A percentile compares a stretch with the other conserved stretches of the same genome.
Conservation (phyloP, 768 basidiomycete species). For the Sporobolomyces pararoseus region DNA sequence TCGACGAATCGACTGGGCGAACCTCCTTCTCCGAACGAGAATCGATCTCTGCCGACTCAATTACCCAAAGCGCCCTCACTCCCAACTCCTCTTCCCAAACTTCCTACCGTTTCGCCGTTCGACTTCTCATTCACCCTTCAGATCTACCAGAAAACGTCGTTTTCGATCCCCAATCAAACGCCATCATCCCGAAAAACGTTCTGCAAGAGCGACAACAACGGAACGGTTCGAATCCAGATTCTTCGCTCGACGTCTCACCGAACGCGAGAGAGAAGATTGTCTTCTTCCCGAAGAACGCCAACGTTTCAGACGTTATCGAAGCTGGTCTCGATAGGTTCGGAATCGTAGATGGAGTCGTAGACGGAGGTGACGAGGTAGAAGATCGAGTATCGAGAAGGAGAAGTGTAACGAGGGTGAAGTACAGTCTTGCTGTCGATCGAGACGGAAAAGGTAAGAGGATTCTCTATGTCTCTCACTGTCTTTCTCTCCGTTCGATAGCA, state of each 20-base stretch:
- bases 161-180: conserved; percentile 88
- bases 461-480: too few species aligned
- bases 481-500: too few species aligned
- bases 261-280: conserved; percentile 74
- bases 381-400: conserved; percentile 79
- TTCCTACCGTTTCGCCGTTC: conserved; percentile 76
- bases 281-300: conserved; percentile 87
- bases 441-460: conserved; percentile 62
- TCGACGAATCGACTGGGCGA: conserved; percentile 16
- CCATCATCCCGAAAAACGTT: conserved; percentile 80
- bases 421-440: conserved; percentile 62
- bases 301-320: conserved; percentile 94
- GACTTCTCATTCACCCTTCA: conserved; percentile 77
- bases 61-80: not conserved
- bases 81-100: not conserved
- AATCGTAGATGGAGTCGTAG: conserved; percentile 92
- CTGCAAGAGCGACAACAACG: conserved; percentile 59
- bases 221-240: conserved; percentile 47
- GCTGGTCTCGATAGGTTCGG: conserved; percentile 87
- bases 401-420: conserved; percentile 73
- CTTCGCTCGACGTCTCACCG: conserved; percentile 46
- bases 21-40: conserved; percentile 11
- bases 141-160: conserved; percentile 92
- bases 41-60: not conserved
- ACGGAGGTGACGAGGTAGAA: conserved; percentile 96